phyloP scores from a whole-genome alignment of 2,329 filamentous ascomycete genomes.

The Cephalotrichum gorgonifer region DNA sequence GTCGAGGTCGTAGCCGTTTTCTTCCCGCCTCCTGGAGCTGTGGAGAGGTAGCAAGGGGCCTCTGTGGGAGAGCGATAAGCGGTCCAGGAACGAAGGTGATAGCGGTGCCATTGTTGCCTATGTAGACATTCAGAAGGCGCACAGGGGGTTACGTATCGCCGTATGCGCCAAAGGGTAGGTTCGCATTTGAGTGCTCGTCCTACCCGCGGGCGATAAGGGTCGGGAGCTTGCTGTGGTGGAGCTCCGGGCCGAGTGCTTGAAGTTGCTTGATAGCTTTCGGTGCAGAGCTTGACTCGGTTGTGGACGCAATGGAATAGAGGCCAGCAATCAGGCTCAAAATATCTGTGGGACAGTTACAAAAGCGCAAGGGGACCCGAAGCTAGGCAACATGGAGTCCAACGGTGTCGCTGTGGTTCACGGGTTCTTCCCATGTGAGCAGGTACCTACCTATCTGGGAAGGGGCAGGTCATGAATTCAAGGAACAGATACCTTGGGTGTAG shows the following conservation, averaged over 20 bases:
- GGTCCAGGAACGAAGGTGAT: conserved; percentile 10
- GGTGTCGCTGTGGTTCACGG: no score
- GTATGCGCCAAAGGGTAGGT: not conserved
- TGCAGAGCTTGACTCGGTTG: no score
- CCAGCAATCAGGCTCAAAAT: no score
- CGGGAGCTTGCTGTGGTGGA: not conserved
- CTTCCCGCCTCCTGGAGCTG: conserved; percentile 9
- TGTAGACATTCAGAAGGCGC: not conserved
- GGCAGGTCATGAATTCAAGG: no score
- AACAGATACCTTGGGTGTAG: no score
- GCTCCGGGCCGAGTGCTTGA: not conserved
- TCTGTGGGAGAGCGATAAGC: conserved; percentile 8
- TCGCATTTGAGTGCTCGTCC: not conserved
- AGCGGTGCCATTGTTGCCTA: conserved; percentile 7
- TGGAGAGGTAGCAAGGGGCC: conserved; percentile 17
- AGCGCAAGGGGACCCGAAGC: no score
- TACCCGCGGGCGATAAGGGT: not conserved
- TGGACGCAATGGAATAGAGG: no score
- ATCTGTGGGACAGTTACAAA: no score
- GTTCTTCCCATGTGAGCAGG: no score
- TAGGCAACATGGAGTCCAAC: no score
- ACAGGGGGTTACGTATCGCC: not conserved
- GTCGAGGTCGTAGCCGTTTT: conserved; percentile 27
- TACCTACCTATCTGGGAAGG: no score
- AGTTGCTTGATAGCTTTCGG: not conserved